Evolutionary conservation across 1,284 basidiomycete genomes (phyloP).

Genomic region (Trichosporon inkin): DNA sequence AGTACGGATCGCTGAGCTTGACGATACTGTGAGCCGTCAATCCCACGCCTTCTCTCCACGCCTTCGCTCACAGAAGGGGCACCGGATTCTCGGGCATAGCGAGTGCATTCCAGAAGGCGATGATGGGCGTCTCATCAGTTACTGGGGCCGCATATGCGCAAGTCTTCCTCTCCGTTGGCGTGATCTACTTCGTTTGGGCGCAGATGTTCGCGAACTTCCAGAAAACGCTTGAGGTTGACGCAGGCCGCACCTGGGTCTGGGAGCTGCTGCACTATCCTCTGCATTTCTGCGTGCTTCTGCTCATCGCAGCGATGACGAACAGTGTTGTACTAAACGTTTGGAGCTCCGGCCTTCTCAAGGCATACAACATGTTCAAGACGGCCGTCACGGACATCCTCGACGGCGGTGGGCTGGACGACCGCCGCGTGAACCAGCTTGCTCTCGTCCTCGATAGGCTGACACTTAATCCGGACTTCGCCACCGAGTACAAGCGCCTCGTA

Average conservation of each 20-base stretch:
- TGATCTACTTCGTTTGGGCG: slow-evolving; percentile 32
- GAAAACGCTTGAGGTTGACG: slow-evolving; percentile 16
- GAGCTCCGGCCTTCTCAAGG: not conserved
- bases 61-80: slow-evolving; percentile 5
- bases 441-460: slow-evolving; percentile 34
- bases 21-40: slow-evolving; percentile 31
- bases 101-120: slow-evolving; percentile 25
- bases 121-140: slow-evolving; percentile 25
- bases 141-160: slow-evolving; percentile 27
- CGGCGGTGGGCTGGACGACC: not conserved
- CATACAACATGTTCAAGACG: not conserved
- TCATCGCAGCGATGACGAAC: slow-evolving; percentile 1
- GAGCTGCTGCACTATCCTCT: slow-evolving; percentile 22
- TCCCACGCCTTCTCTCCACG: no score
- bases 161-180: slow-evolving; percentile 28
- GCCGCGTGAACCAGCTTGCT: not conserved
- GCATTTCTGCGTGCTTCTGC: slow-evolving; percentile 16
- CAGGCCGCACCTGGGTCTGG: slow-evolving; percentile 24
- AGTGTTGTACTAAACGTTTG: not conserved
- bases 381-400: not conserved
- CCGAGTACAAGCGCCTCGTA: not conserved
- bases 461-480: slow-evolving; percentile 15
- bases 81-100: slow-evolving; percentile 16
- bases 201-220: slow-evolving; percentile 33
- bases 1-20: slow-evolving; percentile 36